These are phyloP conservation scores for Cladobotryum protrusum DNA, from an alignment of 2,329 filamentous ascomycete species.

Conservation along the genomic window DNA sequence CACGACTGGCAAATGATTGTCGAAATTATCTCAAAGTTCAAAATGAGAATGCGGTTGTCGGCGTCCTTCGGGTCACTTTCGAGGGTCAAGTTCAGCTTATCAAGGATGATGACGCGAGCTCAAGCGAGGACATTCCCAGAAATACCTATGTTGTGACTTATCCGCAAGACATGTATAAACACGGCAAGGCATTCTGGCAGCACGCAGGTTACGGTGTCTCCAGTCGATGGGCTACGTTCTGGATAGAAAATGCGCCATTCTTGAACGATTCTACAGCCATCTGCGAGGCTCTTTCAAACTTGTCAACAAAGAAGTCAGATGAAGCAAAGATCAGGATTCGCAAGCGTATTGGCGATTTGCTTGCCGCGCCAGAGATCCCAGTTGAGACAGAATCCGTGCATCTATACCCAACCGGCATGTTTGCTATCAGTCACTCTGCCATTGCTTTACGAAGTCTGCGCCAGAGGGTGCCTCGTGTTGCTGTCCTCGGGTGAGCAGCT, in stretches of 20 bases:
- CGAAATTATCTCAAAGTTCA: conserved; percentile 14
- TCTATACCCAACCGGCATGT: conserved; percentile 47
- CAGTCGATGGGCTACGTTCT: conserved; percentile 21
- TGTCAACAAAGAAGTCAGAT: conserved; percentile 7
- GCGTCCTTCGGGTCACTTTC: conserved; percentile 12
- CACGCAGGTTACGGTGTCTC: conserved; percentile 25
- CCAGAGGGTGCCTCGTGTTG: conserved; percentile 13
- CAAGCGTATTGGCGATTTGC: conserved; percentile 16
- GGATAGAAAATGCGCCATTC: conserved; percentile 19
- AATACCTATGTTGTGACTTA: conserved; percentile 17
- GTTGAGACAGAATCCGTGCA: conserved; percentile 35
- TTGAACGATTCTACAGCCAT: conserved; percentile 1
- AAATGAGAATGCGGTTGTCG: not conserved
- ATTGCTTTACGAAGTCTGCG: conserved; percentile 8
- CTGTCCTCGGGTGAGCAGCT: conserved; percentile 21
- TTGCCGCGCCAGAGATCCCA: conserved; percentile 12
- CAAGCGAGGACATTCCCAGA: not conserved
- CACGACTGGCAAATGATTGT: conserved; percentile 13
- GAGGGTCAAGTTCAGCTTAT: conserved; percentile 6
- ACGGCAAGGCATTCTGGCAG: conserved; percentile 25
- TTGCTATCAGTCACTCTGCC: conserved; percentile 32
- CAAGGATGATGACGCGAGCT: not conserved
- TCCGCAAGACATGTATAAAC: conserved; percentile 9
- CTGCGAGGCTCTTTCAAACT: not conserved
- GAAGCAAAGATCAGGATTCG: conserved; percentile 12